Conservation (phyloP, 176 grass and related monocot species). For the Hordeum marinum region DNA sequence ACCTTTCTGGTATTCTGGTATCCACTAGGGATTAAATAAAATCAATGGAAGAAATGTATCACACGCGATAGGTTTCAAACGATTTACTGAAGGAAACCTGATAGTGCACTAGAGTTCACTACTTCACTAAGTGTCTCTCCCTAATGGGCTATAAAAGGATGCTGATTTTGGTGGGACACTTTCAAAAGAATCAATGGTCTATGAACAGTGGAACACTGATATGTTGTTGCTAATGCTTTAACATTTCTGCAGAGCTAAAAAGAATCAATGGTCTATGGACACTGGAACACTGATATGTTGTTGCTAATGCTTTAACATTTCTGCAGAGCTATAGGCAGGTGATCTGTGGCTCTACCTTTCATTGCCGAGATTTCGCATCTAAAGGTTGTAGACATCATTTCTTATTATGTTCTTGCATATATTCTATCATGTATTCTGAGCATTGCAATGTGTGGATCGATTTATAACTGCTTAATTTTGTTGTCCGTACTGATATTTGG, state of each 20-base stretch:
- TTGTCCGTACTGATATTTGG: conserved; percentile 5
- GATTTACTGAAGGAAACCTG: background rate
- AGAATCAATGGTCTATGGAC: too few relatives aligned
- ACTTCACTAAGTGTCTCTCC: background rate
- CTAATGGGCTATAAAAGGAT: background rate
- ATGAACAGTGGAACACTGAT: background rate
- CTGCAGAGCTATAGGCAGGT: conserved; percentile 61
- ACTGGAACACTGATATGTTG: background rate
- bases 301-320: conserved; percentile 27
- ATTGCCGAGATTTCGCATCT: conserved; percentile 54
- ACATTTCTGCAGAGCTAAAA: conserved; percentile 53
- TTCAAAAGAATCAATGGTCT: background rate
- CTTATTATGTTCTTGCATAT: background rate
- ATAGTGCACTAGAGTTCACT: background rate
- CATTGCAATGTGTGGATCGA: background rate
- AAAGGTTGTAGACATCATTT: conserved; percentile 57
- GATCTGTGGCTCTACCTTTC: conserved; percentile 51
- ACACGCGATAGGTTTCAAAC: background rate
- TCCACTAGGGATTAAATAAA: background rate
- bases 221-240: conserved; percentile 24
- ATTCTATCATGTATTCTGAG: background rate
- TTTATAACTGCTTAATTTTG: background rate
- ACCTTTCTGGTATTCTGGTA: background rate
- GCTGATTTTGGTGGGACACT: background rate
- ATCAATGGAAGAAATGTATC: background rate